Conservation (phyloP, 192 early-diverging fungal species). For the Coemansia pectinata region DNA sequence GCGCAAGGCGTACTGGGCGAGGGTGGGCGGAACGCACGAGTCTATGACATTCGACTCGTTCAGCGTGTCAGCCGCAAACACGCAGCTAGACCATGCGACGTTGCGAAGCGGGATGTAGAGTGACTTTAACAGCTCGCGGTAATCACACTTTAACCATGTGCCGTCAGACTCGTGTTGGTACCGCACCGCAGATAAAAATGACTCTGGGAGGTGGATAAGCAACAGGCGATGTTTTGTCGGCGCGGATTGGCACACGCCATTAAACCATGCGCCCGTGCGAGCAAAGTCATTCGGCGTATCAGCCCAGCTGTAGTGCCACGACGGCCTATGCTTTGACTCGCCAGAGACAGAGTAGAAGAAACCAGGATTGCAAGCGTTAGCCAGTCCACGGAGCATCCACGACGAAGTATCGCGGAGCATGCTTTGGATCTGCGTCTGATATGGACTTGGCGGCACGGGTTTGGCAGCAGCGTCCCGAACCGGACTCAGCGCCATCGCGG, state of each 20-base stretch:
- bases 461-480: slow-evolving; percentile 18
- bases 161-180: slow-evolving; percentile 23
- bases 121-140: slow-evolving; percentile 37
- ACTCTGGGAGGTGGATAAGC: slow-evolving; percentile 45
- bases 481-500: slow-evolving; percentile 18
- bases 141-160: slow-evolving; percentile 23
- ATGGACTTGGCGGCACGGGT: slow-evolving; percentile 22
- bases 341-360: slow-evolving; percentile 19
- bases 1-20: slow-evolving; percentile 46
- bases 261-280: slow-evolving; percentile 41
- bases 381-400: slow-evolving; percentile 50
- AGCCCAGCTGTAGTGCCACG: slow-evolving; percentile 52
- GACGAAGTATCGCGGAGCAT: slow-evolving; percentile 24
- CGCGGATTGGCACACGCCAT: neutral
- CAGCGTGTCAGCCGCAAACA: slow-evolving; percentile 37
- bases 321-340: neutral
- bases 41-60: slow-evolving; percentile 37
- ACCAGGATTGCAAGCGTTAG: slow-evolving; percentile 23
- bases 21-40: slow-evolving; percentile 30
- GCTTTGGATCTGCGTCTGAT: slow-evolving; percentile 16
- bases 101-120: slow-evolving; percentile 37
- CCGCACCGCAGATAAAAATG: slow-evolving; percentile 22
- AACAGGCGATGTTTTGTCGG: slow-evolving; percentile 24
- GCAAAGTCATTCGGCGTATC: slow-evolving; percentile 39
- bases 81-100: slow-evolving; percentile 35